These are phyloP conservation scores for Chlorella variabilis DNA, from an alignment of 163 green algal species.

Conservation along the genomic window DNA sequence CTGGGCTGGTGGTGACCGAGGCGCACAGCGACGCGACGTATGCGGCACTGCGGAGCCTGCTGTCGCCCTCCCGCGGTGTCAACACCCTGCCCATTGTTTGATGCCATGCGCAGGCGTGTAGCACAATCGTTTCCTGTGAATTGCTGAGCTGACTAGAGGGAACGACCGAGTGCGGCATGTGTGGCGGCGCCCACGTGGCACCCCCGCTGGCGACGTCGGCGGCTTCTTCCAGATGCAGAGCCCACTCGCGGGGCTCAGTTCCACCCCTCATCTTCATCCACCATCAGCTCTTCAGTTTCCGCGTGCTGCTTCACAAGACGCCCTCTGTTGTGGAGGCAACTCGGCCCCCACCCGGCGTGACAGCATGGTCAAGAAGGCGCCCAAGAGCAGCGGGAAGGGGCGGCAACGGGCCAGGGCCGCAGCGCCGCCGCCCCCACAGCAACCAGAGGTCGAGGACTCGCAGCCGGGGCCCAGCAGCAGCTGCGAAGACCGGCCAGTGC, in stretches of 20 bases:
- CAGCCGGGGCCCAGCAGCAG: conserved; percentile 1
- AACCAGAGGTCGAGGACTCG: not conserved
- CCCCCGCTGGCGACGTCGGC: no score
- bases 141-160: no score
- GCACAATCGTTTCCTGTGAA: no score
- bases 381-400: conserved; percentile 21
- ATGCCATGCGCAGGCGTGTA: no score
- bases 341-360: not conserved
- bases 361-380: conserved; percentile 41
- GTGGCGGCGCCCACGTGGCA: no score
- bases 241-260: no score
- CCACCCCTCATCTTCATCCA: no score
- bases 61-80: not conserved
- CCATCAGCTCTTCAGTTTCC: no score
- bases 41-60: not conserved
- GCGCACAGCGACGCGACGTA: conserved; percentile 5
- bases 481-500: conserved; percentile 43
- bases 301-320: no score
- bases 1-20: conserved; percentile 4
- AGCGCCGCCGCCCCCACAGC: not conserved
- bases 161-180: no score
- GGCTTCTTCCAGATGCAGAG: no score
- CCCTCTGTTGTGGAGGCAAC: not conserved
- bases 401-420: not conserved
- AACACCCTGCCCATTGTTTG: not conserved